phyloP scores from a whole-genome alignment of 495 filamentous ascomycete species.

The Penicillium parvum region DNA sequence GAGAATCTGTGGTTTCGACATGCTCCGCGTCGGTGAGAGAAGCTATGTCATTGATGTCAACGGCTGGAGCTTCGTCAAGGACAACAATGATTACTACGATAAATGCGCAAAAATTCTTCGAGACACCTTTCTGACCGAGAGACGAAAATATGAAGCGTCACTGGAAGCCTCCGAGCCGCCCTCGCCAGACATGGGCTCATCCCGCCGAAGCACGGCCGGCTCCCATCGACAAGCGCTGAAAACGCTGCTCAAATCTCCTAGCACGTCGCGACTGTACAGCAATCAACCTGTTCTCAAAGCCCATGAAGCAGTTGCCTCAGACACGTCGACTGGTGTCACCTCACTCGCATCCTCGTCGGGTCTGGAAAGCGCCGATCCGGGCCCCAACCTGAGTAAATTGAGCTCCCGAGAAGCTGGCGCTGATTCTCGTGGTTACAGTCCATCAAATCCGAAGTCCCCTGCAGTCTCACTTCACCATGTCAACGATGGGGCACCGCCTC shows the following conservation, averaged over 20 bases:
- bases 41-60: constrained; percentile 99
- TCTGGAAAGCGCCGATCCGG: constrained; percentile 34
- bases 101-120: constrained; percentile 79
- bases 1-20: constrained; percentile 92
- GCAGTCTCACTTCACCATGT: constrained; percentile 25
- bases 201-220: constrained; percentile 27
- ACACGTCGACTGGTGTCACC: constrained; percentile 35
- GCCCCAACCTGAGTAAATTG: constrained; percentile 13
- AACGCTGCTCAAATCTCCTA: constrained; percentile 61
- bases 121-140: constrained; percentile 80
- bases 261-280: constrained; percentile 55
- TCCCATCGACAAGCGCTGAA: constrained; percentile 48
- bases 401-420: constrained; percentile 22
- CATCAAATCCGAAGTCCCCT: constrained; percentile 31
- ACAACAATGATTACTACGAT: constrained; percentile 98
- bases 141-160: constrained; percentile 47
- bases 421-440: constrained; percentile 23
- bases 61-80: constrained; percentile 99
- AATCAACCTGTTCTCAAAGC: constrained; percentile 38
- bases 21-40: constrained; percentile 78
- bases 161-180: constrained; percentile 31
- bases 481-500: constrained; percentile 35
- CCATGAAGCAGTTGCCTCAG: constrained; percentile 37
- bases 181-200: constrained; percentile 28
- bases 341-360: constrained; percentile 51